A percentile compares a stretch with the other conserved stretches of the same genome.
These are phyloP conservation scores for Persicaria maculosa DNA, from an alignment of 148 eudicot species.

Conservation along the genomic window DNA sequence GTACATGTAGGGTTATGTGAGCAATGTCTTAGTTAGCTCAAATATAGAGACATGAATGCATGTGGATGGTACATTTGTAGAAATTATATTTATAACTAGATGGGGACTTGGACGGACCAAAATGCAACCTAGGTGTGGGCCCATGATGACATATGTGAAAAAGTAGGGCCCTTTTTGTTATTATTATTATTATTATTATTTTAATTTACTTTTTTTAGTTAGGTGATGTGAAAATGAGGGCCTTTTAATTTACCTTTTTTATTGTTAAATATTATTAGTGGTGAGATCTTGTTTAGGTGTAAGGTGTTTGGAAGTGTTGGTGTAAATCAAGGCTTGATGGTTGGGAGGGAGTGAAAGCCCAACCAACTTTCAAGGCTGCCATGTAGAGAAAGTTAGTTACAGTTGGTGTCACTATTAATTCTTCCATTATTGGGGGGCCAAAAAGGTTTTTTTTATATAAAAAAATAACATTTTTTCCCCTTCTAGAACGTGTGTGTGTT, in stretches of 20 bases:
- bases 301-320: slow-evolving; percentile 8
- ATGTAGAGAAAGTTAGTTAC: not conserved
- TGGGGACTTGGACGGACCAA: slow-evolving; percentile 10
- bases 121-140: not conserved
- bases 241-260: not conserved
- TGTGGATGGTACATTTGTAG: not conserved
- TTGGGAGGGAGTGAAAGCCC: not conserved
- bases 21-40: not conserved
- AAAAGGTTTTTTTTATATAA: too few relatives aligned
- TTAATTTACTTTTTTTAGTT: not conserved
- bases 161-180: not conserved
- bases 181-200: not conserved
- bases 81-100: not conserved
- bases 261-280: not conserved
- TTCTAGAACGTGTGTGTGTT: not conserved
- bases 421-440: slow-evolving; percentile 4
- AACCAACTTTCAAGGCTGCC: slow-evolving; percentile 7
- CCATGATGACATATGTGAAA: slow-evolving; percentile 3
- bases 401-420: not conserved
- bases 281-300: slow-evolving; percentile 6
- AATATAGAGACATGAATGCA: not conserved
- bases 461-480: not conserved
- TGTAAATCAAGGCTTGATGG: slow-evolving; percentile 9
- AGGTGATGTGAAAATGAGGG: not conserved
- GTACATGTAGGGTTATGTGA: not conserved